phyloP scores from a whole-genome alignment of 2,329 filamentous ascomycete species.

The Verticillium alfalfae region DNA sequence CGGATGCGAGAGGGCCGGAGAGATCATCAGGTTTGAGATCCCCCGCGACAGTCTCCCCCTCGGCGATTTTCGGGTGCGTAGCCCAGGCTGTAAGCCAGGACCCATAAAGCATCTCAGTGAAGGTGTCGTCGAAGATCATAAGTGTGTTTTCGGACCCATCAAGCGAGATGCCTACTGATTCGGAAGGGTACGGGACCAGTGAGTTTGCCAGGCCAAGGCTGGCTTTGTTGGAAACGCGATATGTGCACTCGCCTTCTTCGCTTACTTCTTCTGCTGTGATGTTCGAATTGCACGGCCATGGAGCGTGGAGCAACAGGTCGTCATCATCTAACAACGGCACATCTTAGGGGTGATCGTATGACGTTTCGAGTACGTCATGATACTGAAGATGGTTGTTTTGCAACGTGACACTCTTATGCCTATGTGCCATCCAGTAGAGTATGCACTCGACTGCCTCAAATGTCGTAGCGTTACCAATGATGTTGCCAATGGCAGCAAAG shows the following conservation, averaged over 20 bases:
- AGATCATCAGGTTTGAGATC: too few species aligned
- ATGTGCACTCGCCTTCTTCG: not conserved
- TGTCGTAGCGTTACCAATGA: not conserved
- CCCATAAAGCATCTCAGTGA: not conserved
- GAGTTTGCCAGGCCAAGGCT: not conserved
- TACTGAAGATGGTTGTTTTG: not conserved
- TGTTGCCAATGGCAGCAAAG: not conserved
- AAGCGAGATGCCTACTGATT: not conserved
- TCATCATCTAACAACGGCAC: not conserved
- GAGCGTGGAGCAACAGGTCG: not conserved
- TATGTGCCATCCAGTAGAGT: not conserved
- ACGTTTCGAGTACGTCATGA: too few species aligned
- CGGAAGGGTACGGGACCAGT: not conserved
- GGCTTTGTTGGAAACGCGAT: not conserved
- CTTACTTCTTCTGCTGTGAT: not conserved
- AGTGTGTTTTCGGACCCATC: not conserved
- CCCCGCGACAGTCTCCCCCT: not conserved
- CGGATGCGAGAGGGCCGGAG: not conserved
- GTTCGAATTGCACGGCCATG: not conserved
- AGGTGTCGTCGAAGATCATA: not conserved
- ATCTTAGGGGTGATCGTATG: too few species aligned
- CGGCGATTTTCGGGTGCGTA: not conserved
- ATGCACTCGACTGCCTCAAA: constrained; percentile 1
- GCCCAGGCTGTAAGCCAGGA: not conserved
- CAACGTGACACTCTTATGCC: not conserved